Conservation (phyloP, 352 stramenopile species). For the Pythium sukuiense region DNA sequence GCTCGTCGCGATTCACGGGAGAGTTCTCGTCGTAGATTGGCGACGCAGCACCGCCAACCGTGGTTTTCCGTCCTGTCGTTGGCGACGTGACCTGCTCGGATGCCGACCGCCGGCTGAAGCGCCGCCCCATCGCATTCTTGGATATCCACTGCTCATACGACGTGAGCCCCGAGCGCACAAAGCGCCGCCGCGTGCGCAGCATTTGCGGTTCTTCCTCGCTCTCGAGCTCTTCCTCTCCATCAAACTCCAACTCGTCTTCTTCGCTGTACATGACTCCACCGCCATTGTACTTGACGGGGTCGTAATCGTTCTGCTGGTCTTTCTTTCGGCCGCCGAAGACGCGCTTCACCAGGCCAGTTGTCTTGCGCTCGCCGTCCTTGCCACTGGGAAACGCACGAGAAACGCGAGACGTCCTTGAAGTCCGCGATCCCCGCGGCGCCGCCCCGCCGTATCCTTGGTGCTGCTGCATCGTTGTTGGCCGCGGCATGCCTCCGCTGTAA, state of each 20-base stretch:
- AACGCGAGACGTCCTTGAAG: slow-evolving; percentile 11
- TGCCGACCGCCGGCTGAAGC: slow-evolving; percentile 27
- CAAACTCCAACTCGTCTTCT: slow-evolving; percentile 19
- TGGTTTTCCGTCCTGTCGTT: slow-evolving; percentile 2
- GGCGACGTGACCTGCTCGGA: slow-evolving; percentile 1
- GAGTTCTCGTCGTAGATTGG: slow-evolving; percentile 20
- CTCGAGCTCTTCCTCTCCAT: slow-evolving; percentile 19
- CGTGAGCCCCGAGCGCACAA: slow-evolving; percentile 30
- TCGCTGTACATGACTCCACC: slow-evolving; percentile 26
- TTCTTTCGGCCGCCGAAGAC: slow-evolving; percentile 22
- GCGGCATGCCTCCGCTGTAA: slow-evolving; percentile 15
- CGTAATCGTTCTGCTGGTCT: slow-evolving; percentile 8
- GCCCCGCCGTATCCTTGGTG: background rate
- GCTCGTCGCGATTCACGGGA: background rate
- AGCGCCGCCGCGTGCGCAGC: slow-evolving; percentile 23
- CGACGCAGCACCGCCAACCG: background rate
- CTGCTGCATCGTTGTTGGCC: slow-evolving; percentile 7
- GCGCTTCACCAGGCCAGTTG: slow-evolving; percentile 15
- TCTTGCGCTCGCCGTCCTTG: slow-evolving; percentile 13
- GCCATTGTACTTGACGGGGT: background rate
- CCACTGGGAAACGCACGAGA: slow-evolving; percentile 12
- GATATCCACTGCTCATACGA: slow-evolving; percentile 35
- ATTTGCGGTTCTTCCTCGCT: slow-evolving; percentile 18
- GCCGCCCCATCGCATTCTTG: slow-evolving; percentile 27
- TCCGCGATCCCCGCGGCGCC: slow-evolving; percentile 2